Evolutionary conservation across 2,329 filamentous ascomycete species (phyloP).

Genomic region (Pyrenophora graminea): DNA sequence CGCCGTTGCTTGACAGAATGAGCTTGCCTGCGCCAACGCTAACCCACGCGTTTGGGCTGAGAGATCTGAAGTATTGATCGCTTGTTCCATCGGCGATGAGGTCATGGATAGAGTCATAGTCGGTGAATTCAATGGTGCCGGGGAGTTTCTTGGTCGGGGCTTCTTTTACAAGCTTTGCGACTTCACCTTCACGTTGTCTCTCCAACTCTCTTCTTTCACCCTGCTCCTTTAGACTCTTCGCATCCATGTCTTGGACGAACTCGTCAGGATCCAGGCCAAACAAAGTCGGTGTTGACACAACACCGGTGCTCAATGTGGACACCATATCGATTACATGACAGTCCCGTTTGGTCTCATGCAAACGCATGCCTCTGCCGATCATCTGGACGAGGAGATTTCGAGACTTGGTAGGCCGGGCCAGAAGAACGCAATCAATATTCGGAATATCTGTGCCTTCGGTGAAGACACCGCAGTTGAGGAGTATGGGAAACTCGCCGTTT

Average conservation of each 20-base stretch:
- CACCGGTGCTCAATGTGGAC: conserved; percentile 77
- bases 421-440: conserved; percentile 89
- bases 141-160: conserved; percentile 29
- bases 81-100: conserved; percentile 79
- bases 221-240: conserved; percentile 63
- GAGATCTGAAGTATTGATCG: conserved; percentile 75
- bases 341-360: conserved; percentile 78
- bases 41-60: conserved; percentile 84
- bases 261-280: conserved; percentile 89
- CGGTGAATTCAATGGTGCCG: conserved; percentile 74
- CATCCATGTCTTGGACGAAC: conserved; percentile 69
- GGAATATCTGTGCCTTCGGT: conserved; percentile 98
- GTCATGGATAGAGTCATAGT: conserved; percentile 91
- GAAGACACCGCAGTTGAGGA: conserved; percentile 94
- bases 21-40: conserved; percentile 71
- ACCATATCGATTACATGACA: conserved; percentile 98
- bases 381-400: conserved; percentile 95
- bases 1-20: conserved; percentile 66
- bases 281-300: conserved; percentile 87
- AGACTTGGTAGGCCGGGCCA: conserved; percentile 86
- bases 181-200: conserved; percentile 50
- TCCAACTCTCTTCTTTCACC: conserved; percentile 54
- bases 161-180: conserved; percentile 70
- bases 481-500: conserved; percentile 75
- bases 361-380: conserved; percentile 91